A percentile compares a stretch with the other conserved stretches of the same genome.
These are phyloP conservation scores for Lactuca saligna DNA, from an alignment of 129 eudicot species.

Conservation along the genomic window DNA sequence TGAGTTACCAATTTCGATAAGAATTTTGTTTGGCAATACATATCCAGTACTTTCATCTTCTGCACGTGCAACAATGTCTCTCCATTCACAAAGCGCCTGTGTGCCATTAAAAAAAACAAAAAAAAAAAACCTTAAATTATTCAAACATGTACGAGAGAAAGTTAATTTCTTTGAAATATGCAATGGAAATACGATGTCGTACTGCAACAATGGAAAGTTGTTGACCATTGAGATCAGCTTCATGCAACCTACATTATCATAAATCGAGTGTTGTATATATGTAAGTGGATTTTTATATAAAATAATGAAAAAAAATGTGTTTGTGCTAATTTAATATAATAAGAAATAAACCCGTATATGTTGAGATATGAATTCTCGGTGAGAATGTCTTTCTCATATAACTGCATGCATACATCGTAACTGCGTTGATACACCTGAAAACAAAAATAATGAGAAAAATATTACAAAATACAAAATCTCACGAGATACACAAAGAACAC, in stretches of 20 bases:
- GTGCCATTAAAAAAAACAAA: slow-evolving; percentile 18
- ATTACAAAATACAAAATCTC: too few species aligned
- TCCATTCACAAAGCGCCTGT: slow-evolving; percentile 90
- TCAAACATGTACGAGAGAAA: background rate
- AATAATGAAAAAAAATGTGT: background rate
- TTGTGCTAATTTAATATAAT: background rate
- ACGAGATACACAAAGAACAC: background rate
- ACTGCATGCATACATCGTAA: slow-evolving; percentile 73
- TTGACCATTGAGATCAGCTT: slow-evolving; percentile 60
- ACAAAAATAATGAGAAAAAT: slow-evolving; percentile 5
- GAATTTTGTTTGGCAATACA: slow-evolving; percentile 75
- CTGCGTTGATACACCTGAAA: slow-evolving; percentile 83
- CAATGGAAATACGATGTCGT: slow-evolving; percentile 25
- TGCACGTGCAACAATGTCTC: slow-evolving; percentile 77
- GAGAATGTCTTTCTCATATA: slow-evolving; percentile 75
- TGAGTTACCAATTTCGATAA: slow-evolving; percentile 71
- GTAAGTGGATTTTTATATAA: background rate
- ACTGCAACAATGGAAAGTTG: slow-evolving; percentile 85
- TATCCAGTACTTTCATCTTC: slow-evolving; percentile 98
- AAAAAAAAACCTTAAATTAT: background rate
- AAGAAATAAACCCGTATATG: slow-evolving; percentile 58
- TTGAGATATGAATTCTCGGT: slow-evolving; percentile 71
- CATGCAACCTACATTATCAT: slow-evolving; percentile 49
- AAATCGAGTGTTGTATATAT: background rate
- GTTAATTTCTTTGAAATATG: background rate